phyloP scores from a whole-genome alignment of 352 stramenopile genomes.

The Pelagophyceae sp. region DNA sequence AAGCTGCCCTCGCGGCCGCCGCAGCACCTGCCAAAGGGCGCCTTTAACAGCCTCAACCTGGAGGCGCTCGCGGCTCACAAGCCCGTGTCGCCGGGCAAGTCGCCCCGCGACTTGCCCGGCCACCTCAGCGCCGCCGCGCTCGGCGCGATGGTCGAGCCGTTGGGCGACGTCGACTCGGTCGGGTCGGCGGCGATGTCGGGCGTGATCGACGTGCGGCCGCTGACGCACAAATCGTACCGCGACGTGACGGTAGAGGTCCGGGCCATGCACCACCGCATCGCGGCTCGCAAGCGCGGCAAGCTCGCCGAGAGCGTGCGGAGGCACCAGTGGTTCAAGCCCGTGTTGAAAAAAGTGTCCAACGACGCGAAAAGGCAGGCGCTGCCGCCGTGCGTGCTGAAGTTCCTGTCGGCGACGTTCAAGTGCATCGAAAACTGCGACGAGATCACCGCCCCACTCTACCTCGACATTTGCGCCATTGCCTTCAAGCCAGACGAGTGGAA shows the following conservation, averaged over 20 bases:
- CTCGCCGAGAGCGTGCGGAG: background rate
- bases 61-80: too few species aligned
- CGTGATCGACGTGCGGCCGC: background rate
- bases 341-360: background rate
- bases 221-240: background rate
- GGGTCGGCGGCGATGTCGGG: background rate
- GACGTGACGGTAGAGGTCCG: background rate
- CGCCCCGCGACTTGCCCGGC: too few species aligned
- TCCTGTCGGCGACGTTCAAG: background rate
- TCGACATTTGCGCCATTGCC: background rate
- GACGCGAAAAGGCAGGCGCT: background rate
- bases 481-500: background rate
- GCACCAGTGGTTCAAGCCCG: background rate
- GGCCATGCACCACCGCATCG: background rate
- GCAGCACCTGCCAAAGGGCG: too few species aligned
- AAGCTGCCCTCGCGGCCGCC: background rate
- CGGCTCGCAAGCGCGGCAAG: constrained; percentile 1
- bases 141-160: background rate
- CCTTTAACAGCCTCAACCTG: too few species aligned
- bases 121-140: background rate
- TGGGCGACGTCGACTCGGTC: background rate
- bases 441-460: background rate
- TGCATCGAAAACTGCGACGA: background rate
- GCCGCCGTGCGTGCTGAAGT: background rate
- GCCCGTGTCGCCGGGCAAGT: too few species aligned